phyloP scores from a whole-genome alignment of 352 stramenopile species.

The Phytopythium oedochilum region DNA sequence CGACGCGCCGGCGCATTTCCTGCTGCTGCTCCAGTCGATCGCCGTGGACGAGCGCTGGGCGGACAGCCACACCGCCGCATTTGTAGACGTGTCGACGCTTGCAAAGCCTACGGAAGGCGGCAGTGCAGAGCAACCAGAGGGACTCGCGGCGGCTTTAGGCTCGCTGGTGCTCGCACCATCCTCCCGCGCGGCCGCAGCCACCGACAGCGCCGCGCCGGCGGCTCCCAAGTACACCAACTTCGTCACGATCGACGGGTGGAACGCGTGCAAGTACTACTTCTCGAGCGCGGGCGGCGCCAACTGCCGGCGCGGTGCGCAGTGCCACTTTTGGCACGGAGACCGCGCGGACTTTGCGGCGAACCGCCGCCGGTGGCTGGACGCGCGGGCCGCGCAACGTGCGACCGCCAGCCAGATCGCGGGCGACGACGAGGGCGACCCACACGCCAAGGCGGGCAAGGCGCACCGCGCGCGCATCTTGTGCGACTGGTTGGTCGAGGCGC shows the following conservation, averaged over 20 bases:
- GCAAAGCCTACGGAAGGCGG: constrained; percentile 6
- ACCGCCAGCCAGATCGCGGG: constrained; percentile 47
- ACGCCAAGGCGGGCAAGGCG: constrained; percentile 67
- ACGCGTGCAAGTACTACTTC: constrained; percentile 87
- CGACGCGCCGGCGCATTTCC: constrained; percentile 20
- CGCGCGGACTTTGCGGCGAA: constrained; percentile 61
- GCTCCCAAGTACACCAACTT: constrained; percentile 82
- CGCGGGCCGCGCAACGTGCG: constrained; percentile 58
- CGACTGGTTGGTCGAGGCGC: constrained; percentile 73
- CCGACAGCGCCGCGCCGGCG: neutral
- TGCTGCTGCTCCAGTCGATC: constrained; percentile 49
- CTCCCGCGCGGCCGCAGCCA: constrained; percentile 29
- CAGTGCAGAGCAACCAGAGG: neutral
- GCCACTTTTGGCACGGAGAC: constrained; percentile 78
- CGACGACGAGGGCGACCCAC: constrained; percentile 44
- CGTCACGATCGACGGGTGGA: constrained; percentile 71
- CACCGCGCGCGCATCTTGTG: constrained; percentile 74
- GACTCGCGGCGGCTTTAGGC: constrained; percentile 14
- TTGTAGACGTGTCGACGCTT: constrained; percentile 39
- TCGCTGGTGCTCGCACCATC: constrained; percentile 43
- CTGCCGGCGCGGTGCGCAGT: constrained; percentile 59
- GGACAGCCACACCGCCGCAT: constrained; percentile 31
- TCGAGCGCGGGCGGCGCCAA: constrained; percentile 51
- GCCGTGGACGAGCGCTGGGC: constrained; percentile 59
- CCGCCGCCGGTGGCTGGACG: constrained; percentile 56